Base-by-base conservation (phyloP, 2,329 filamentous ascomycete species). In the Colletotrichum lupini region DNA sequence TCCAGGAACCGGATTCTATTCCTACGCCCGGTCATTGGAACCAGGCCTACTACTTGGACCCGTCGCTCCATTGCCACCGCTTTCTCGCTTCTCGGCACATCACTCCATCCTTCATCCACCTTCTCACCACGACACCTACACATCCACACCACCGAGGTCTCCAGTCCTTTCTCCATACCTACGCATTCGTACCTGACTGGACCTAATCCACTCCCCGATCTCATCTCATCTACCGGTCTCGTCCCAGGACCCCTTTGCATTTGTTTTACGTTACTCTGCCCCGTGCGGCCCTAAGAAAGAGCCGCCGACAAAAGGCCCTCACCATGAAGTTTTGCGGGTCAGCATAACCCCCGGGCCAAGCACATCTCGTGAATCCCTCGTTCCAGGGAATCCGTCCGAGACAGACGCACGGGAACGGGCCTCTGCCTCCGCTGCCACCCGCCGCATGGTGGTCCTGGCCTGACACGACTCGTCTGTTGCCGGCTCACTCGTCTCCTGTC, bases 281-380 rank as follows among this genome's bases (percentile, higher is more conserved):
- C 72, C 72, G 68, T 74, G 72, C 61, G 61, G 63, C 68, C 72
- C 72, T 62, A 62, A 62, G 63, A 72, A 67, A 74, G 72, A 73
- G 73, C 73, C 69, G 60, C 73, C 69, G 73, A 74, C 73, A 74
- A 74, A 74, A 74, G 69, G 63, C 49, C 73, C 65, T 73, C 64
- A 73, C 49, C 69, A 74, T 73, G 73, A 74, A 53, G 60, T 65
- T 74, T 74, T 72, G 73, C 73, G 69, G 69, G 69, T 73, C 69
- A 65, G 69, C 69, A 68, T 74, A 74, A 64, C 59, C 63, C 72
- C 68, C 59, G 58, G 72, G 72, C 68, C 72, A 74, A 74, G 72
- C 67, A 74, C 57, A 74, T 59, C 63, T 74, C 62, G 68, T 67
- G 72, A 67, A 74, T 63, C 30, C 68, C 56, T 68, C 67, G 67